A percentile compares a stretch with the other conserved stretches of the same genome.
Evolutionary conservation across 2,329 filamentous ascomycete species (phyloP).

Genomic region (Diaporthe sp.): DNA sequence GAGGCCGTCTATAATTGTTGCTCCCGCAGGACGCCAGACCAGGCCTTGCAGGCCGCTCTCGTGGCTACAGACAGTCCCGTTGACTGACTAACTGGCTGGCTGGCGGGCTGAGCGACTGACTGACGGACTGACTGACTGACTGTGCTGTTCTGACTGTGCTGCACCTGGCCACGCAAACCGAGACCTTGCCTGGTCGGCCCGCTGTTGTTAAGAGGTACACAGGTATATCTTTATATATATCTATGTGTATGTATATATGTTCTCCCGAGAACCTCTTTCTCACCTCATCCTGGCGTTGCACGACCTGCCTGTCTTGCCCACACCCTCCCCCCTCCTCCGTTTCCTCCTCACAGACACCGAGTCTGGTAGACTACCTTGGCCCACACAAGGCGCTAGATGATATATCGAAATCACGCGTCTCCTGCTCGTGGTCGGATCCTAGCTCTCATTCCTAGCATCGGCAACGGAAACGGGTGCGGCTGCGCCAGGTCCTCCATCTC

Average conservation of each 20-base stretch:
- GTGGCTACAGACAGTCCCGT: neutral
- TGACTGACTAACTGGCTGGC: neutral
- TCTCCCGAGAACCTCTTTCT: conserved; percentile 21
- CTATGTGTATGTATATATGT: neutral
- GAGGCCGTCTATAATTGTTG: conserved; percentile 24
- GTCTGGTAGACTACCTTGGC: conserved; percentile 7
- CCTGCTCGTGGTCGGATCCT: conserved; percentile 25
- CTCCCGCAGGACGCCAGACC: conserved; percentile 13
- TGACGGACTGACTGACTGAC: neutral
- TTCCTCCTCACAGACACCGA: neutral
- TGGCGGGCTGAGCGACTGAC: neutral
- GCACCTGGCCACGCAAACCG: conserved; percentile 14
- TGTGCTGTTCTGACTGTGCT: neutral
- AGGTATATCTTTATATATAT: neutral
- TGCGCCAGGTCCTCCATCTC: conserved; percentile 26
- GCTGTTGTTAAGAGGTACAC: neutral
- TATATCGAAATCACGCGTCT: conserved; percentile 29
- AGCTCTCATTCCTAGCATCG: conserved; percentile 32
- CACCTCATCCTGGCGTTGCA: conserved; percentile 26
- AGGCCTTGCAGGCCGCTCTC: conserved; percentile 7
- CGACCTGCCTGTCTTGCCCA: conserved; percentile 12
- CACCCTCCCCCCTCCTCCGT: neutral
- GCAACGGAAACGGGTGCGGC: conserved; percentile 31
- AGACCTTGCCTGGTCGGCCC: neutral
- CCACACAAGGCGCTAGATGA: conserved; percentile 36